A percentile compares a stretch with the other conserved stretches of the same genome.
Conservation (phyloP, 2,329 filamentous ascomycete species). For the Diaporthe batatas region DNA sequence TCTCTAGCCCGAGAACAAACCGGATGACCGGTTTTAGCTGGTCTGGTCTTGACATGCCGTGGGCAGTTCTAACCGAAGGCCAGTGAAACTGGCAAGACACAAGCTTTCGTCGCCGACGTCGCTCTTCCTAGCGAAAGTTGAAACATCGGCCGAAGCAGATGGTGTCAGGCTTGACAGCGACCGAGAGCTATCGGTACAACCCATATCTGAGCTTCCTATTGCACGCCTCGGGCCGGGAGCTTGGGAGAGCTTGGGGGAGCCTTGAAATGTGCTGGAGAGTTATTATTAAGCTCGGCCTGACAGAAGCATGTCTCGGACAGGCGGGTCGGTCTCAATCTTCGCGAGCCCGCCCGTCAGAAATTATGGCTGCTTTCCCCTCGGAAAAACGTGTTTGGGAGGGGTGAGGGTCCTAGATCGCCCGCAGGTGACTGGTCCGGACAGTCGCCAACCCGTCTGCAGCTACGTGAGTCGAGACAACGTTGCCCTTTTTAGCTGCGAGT, state of each 20-base stretch:
- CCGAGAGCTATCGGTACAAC: background rate
- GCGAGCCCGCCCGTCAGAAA: background rate
- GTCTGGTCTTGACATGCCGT: background rate
- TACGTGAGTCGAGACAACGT: slow-evolving; percentile 17
- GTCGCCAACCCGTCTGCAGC: slow-evolving; percentile 19
- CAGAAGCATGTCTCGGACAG: slow-evolving; percentile 11
- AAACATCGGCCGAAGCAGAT: slow-evolving; percentile 26
- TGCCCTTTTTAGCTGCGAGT: slow-evolving; percentile 12
- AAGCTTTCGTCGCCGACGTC: slow-evolving; percentile 4
- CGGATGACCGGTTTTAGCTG: background rate
- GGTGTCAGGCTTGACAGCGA: background rate
- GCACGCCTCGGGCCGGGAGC: slow-evolving; percentile 10
- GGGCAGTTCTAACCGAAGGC: slow-evolving; percentile 15
- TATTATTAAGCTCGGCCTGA: slow-evolving; percentile 6
- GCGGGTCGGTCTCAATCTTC: background rate
- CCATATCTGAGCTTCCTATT: slow-evolving; percentile 10
- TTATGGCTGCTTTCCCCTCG: background rate
- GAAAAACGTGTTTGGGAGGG: background rate
- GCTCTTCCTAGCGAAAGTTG: slow-evolving; percentile 7
- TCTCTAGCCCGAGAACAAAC: background rate
- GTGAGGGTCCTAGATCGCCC: background rate
- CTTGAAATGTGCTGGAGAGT: background rate
- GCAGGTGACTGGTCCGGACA: slow-evolving; percentile 4
- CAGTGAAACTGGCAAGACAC: background rate
- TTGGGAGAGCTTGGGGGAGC: slow-evolving; percentile 5